A percentile compares a stretch with the other conserved stretches of the same genome.
Conservation (phyloP, 2,329 filamentous ascomycete genomes). For the Penicillium janthinellum region DNA sequence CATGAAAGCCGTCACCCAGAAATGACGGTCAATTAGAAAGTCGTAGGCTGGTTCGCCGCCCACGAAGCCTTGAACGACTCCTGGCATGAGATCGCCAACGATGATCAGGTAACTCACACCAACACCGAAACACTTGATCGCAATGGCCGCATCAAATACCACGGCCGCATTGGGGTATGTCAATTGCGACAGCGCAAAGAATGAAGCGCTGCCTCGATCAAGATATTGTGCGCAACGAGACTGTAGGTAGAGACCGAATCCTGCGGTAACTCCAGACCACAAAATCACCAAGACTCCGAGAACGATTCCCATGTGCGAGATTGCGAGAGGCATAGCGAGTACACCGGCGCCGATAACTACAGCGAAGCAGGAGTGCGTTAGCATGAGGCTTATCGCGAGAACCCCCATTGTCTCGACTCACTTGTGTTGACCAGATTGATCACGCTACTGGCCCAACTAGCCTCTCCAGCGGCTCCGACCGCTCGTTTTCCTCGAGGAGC, state of each 20-base stretch:
- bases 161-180: conserved; percentile 96
- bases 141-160: conserved; percentile 92
- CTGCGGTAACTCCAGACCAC: conserved; percentile 86
- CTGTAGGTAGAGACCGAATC: conserved; percentile 93
- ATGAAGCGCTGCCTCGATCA: conserved; percentile 83
- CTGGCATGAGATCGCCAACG: conserved; percentile 97
- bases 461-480: conserved; percentile 69
- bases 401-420: conserved; percentile 45
- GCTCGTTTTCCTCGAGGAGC: conserved; percentile 66
- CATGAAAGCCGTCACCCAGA: conserved; percentile 99
- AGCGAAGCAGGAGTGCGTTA: conserved; percentile 13
- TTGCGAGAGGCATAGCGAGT: conserved; percentile 90
- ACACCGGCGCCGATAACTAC: conserved; percentile 90
- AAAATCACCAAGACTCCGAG: conserved; percentile 81
- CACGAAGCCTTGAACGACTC: conserved; percentile 81
- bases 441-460: conserved; percentile 85
- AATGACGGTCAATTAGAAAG: conserved; percentile 85
- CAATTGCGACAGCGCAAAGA: conserved; percentile 95
- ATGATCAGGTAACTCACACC: conserved; percentile 98
- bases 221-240: conserved; percentile 90
- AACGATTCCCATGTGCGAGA: conserved; percentile 92
- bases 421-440: conserved; percentile 97
- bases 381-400: neutral
- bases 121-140: conserved; percentile 97
- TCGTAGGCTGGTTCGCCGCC: conserved; percentile 62